Conservation (phyloP, 2,329 filamentous ascomycete species). For the Verticillium nubilum region DNA sequence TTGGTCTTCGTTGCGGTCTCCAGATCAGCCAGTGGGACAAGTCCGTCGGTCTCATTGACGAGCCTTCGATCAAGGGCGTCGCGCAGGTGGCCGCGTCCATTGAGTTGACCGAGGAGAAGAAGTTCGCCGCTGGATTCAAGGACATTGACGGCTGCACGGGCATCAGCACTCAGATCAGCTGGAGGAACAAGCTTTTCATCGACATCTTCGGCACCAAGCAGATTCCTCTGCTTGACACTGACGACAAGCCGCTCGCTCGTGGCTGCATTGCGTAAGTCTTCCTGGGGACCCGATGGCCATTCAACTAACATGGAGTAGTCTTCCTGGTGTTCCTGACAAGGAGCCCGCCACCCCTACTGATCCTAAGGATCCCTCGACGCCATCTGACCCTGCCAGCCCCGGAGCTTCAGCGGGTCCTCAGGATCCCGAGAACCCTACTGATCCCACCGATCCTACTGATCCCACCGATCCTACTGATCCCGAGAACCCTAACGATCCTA, state of each 20-base stretch:
- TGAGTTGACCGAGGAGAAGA: slow-evolving; percentile 2
- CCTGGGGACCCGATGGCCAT: not conserved
- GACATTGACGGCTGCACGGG: slow-evolving; percentile 18
- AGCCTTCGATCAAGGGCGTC: slow-evolving; percentile 19
- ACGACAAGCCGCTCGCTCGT: slow-evolving; percentile 12
- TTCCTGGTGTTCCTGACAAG: not conserved
- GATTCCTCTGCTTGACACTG: slow-evolving; percentile 15
- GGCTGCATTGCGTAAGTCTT: slow-evolving; percentile 17
- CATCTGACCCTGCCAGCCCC: not conserved
- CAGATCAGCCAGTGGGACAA: slow-evolving; percentile 15
- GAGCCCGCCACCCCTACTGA: not conserved
- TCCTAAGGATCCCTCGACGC: not conserved
- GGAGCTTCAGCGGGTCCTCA: no score
- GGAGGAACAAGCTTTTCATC: slow-evolving; percentile 19
- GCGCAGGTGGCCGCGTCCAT: slow-evolving; percentile 15
- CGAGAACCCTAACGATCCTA: not conserved
- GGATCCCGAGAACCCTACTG: no score
- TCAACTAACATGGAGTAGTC: not conserved
- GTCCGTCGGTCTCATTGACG: slow-evolving; percentile 17
- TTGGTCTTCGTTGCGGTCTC: slow-evolving; percentile 19
- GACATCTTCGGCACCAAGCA: slow-evolving; percentile 11
- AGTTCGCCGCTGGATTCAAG: slow-evolving; percentile 13
- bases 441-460: not conserved
- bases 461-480: not conserved
- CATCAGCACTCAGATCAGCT: slow-evolving; percentile 19